phyloP scores from a whole-genome alignment of 352 stramenopile species.

The Bremia lactucae region DNA sequence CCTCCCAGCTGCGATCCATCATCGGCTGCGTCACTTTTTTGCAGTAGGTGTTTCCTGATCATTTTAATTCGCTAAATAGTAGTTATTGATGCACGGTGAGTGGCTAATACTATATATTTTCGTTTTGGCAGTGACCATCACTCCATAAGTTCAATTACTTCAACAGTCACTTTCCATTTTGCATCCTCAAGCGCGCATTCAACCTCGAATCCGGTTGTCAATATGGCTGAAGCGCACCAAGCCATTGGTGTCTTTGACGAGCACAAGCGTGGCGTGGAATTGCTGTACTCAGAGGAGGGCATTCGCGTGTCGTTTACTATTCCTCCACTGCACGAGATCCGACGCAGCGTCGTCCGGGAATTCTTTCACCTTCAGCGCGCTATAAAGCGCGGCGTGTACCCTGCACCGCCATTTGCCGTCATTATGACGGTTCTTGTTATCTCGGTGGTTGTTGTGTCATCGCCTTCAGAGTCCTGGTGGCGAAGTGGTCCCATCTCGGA shows the following conservation, averaged over 20 bases:
- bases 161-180: slow-evolving; percentile 9
- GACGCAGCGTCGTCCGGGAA: slow-evolving; percentile 43
- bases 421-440: slow-evolving; percentile 47
- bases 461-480: slow-evolving; percentile 77
- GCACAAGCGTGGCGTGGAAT: slow-evolving; percentile 79
- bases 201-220: slow-evolving; percentile 1
- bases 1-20: slow-evolving; percentile 19
- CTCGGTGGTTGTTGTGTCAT: slow-evolving; percentile 47
- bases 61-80: slow-evolving; percentile 8
- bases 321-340: slow-evolving; percentile 64
- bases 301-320: slow-evolving; percentile 81
- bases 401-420: slow-evolving; percentile 51
- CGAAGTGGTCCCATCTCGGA: slow-evolving; percentile 61
- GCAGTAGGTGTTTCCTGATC: slow-evolving; percentile 19
- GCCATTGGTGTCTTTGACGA: slow-evolving; percentile 79
- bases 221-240: slow-evolving; percentile 84
- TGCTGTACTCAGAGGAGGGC: slow-evolving; percentile 76
- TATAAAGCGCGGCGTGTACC: slow-evolving; percentile 64
- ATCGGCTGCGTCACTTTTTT: slow-evolving; percentile 52
- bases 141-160: slow-evolving; percentile 9
- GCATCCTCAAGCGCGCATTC: background rate
- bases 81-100: no score
- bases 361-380: slow-evolving; percentile 67
- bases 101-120: background rate
- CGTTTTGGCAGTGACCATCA: slow-evolving; percentile 8